Evolutionary conservation across 2,329 filamentous ascomycete species (phyloP).

Genomic region (Penicillium vulpinum): DNA sequence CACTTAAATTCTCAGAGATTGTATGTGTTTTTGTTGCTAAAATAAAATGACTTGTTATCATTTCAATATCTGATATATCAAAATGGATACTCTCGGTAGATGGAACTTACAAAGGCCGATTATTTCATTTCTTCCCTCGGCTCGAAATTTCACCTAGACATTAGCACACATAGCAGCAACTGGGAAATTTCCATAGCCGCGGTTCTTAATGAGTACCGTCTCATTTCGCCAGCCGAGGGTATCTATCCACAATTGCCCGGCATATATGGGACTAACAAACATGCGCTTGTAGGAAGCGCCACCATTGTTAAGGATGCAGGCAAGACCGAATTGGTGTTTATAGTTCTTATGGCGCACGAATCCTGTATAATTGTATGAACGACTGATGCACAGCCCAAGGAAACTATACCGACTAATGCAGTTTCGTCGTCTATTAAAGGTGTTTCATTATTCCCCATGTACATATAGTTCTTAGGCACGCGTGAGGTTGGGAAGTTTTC

Average conservation of each 20-base stretch:
- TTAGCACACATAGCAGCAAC: conserved; percentile 57
- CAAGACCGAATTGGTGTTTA: conserved; percentile 53
- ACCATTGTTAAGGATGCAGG: conserved; percentile 59
- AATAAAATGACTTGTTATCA: not conserved
- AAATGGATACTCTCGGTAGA: too few species aligned
- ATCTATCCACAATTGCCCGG: conserved; percentile 65
- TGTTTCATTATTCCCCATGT: conserved; percentile 65
- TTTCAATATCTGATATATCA: not conserved
- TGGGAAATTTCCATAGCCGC: conserved; percentile 61
- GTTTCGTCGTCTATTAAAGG: conserved; percentile 60
- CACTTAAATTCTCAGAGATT: not conserved
- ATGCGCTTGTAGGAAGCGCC: conserved; percentile 56
- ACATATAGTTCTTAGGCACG: conserved; percentile 65
- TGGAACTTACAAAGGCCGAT: conserved; percentile 42
- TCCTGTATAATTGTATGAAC: conserved; percentile 32
- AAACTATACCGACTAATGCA: conserved; percentile 53
- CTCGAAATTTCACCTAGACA: conserved; percentile 62
- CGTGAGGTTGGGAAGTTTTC: conserved; percentile 59
- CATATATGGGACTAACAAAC: conserved; percentile 60
- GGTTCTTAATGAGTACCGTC: conserved; percentile 58
- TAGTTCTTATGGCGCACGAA: conserved; percentile 54
- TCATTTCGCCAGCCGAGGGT: conserved; percentile 56
- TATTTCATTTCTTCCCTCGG: conserved; percentile 53
- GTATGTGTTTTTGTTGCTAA: conserved; percentile 1
- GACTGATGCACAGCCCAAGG: not conserved